These are phyloP conservation scores for Botrytis pseudocinerea DNA, from an alignment of 2,329 filamentous ascomycete species.

Conservation along the genomic window DNA sequence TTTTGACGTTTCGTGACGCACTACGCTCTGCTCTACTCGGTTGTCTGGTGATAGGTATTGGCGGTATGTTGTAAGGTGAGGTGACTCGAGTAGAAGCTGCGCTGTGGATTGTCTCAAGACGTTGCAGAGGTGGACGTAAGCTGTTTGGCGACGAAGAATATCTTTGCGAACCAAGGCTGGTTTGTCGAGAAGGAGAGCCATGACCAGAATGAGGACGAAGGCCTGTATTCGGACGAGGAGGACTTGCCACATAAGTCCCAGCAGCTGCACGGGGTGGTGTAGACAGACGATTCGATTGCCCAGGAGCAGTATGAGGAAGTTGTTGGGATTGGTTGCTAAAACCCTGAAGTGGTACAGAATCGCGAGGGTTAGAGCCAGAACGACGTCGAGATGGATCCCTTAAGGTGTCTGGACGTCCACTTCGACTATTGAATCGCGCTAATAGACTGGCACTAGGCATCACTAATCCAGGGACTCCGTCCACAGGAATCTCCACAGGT, in stretches of 20 bases:
- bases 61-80: slow-evolving; percentile 20
- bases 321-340: slow-evolving; percentile 14
- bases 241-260: slow-evolving; percentile 25
- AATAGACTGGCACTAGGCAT: slow-evolving; percentile 38
- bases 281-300: slow-evolving; percentile 10
- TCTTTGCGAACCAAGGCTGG: slow-evolving; percentile 13
- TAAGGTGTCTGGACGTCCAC: slow-evolving; percentile 35
- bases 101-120: slow-evolving; percentile 57
- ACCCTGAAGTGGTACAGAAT: slow-evolving; percentile 7
- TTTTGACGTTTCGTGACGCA: slow-evolving; percentile 62
- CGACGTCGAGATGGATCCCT: slow-evolving; percentile 36
- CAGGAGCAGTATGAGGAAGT: slow-evolving; percentile 15
- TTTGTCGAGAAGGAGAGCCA: slow-evolving; percentile 12
- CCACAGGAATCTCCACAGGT: slow-evolving; percentile 19
- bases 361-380: slow-evolving; percentile 27
- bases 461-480: slow-evolving; percentile 16
- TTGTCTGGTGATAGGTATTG: slow-evolving; percentile 34
- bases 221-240: slow-evolving; percentile 12
- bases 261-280: slow-evolving; percentile 28
- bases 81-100: slow-evolving; percentile 34
- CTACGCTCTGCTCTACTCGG: slow-evolving; percentile 59
- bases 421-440: slow-evolving; percentile 39
- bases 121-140: slow-evolving; percentile 50
- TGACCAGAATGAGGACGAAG: slow-evolving; percentile 18
- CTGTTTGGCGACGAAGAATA: slow-evolving; percentile 31